These are phyloP conservation scores for Eucalyptus dawsonii DNA, from an alignment of 345 rosid species.

Conservation along the genomic window DNA sequence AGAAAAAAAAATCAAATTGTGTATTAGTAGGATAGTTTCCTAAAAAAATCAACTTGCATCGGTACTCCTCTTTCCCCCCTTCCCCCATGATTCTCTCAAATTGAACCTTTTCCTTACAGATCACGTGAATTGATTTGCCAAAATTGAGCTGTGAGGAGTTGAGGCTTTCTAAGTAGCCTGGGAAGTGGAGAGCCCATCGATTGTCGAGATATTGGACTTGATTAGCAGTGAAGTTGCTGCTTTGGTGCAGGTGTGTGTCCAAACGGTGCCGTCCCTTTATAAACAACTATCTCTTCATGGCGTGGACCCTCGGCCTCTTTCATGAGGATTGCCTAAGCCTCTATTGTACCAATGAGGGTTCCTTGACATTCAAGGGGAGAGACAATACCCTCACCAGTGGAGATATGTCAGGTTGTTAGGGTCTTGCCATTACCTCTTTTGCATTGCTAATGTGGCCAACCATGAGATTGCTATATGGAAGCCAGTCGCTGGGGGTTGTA, in stretches of 20 bases:
- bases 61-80: no score
- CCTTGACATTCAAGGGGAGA: background rate
- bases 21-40: no score
- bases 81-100: no score
- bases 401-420: conserved; percentile 14
- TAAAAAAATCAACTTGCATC: no score
- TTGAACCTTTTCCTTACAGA: no score
- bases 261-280: conserved; percentile 3
- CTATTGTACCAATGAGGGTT: background rate
- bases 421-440: conserved; percentile 22
- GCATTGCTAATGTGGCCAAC: conserved; percentile 6
- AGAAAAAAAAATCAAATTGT: no score
- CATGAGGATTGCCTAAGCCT: background rate
- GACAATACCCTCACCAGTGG: conserved; percentile 7
- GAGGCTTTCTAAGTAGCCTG: no score
- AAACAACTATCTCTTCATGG: conserved; percentile 6
- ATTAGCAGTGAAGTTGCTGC: conserved; percentile 3
- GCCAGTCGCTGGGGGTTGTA: background rate
- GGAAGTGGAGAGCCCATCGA: background rate
- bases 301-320: background rate
- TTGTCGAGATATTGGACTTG: background rate
- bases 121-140: no score
- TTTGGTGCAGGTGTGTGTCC: conserved; percentile 18
- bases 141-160: no score
- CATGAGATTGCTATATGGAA: conserved; percentile 14